Conservation (phyloP, 129 eudicot species). For the Escallonia herrerae region DNA sequence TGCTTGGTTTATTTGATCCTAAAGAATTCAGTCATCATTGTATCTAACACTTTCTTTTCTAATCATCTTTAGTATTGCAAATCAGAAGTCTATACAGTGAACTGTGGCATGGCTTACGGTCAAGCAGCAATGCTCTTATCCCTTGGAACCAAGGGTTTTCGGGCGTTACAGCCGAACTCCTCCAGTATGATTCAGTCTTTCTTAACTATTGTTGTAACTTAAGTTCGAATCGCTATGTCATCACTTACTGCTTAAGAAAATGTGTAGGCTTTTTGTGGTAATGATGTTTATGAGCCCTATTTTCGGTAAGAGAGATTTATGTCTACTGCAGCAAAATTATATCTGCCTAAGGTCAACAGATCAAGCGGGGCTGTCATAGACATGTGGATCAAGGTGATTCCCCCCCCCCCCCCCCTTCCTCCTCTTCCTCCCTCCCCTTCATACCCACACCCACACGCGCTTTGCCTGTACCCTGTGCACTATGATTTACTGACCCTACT, state of each 20-base stretch:
- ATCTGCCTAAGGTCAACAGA: constrained; percentile 59
- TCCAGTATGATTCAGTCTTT: constrained; percentile 48
- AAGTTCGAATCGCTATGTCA: neutral
- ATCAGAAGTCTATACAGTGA: constrained; percentile 65
- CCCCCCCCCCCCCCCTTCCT: too few species aligned
- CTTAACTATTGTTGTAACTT: neutral
- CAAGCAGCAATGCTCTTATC: constrained; percentile 93
- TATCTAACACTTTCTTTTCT: constrained; percentile 7
- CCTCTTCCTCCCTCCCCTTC: constrained; percentile 18
- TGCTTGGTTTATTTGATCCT: neutral
- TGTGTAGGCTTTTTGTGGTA: too few species aligned
- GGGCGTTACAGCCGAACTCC: constrained; percentile 55
- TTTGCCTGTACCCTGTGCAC: neutral
- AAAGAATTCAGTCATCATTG: too few species aligned
- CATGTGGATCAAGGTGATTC: constrained; percentile 86
- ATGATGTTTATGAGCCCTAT: too few species aligned
- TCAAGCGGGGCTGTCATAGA: constrained; percentile 69
- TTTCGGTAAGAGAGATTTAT: too few species aligned
- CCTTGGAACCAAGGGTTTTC: constrained; percentile 73
- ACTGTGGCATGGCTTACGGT: constrained; percentile 75
- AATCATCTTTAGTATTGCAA: constrained; percentile 37
- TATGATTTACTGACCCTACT: constrained; percentile 5
- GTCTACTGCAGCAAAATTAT: constrained; percentile 58
- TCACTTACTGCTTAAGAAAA: too few species aligned
- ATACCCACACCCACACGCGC: constrained; percentile 5